phyloP scores from a whole-genome alignment of 169 alveolate species.

The Amoebophrya sp. region DNA sequence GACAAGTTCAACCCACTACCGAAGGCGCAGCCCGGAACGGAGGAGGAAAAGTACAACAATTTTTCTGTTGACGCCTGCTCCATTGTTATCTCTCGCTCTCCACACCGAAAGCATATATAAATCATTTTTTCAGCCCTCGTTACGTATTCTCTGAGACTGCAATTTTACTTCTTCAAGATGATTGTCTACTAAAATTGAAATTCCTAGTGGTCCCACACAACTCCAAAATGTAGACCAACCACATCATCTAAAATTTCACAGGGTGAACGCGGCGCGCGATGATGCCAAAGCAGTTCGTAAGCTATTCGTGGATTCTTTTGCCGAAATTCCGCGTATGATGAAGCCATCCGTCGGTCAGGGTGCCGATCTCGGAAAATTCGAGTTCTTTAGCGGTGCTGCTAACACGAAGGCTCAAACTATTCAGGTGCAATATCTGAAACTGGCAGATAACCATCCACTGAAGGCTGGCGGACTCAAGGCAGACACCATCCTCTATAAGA shows the following conservation, averaged over 20 bases:
- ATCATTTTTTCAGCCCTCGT: background rate
- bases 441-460: background rate
- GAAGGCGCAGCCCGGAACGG: background rate
- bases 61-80: background rate
- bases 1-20: background rate
- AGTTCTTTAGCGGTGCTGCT: too few species aligned
- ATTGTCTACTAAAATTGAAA: background rate
- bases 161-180: background rate
- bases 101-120: background rate
- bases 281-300: background rate
- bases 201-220: background rate
- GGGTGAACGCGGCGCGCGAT: background rate
- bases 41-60: background rate
- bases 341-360: background rate
- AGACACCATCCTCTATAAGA: too few species aligned
- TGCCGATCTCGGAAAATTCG: background rate
- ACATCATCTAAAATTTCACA: too few species aligned
- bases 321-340: background rate
- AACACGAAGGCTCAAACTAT: background rate
- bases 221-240: background rate
- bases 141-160: background rate
- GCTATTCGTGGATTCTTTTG: too few species aligned
- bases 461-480: background rate
- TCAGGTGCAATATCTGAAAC: background rate
- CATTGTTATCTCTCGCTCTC: background rate